These are phyloP conservation scores for Danielozyma ontarioensis DNA, from an alignment of 805 yeast species.

Conservation along the genomic window DNA sequence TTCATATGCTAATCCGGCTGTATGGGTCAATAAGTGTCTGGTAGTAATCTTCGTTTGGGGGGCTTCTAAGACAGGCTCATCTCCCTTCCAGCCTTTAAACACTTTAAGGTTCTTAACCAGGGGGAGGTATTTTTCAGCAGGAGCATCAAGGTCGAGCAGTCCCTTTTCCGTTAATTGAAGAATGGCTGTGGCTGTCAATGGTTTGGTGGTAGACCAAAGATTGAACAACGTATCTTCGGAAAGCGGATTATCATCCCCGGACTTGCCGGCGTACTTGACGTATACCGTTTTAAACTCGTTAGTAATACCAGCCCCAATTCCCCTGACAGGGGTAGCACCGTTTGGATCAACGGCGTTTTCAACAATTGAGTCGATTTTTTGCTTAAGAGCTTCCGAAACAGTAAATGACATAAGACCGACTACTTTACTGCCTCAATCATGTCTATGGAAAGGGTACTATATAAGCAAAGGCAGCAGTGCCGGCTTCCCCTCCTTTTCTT, in stretches of 20 bases:
- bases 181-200: slow-evolving; percentile 20
- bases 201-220: slow-evolving; percentile 28
- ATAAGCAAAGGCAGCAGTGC: too few species aligned
- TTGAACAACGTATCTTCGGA: slow-evolving; percentile 17
- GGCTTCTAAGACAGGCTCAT: slow-evolving; percentile 14
- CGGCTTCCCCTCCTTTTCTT: too few species aligned
- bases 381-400: too few species aligned
- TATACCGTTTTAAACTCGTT: too few species aligned
- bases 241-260: slow-evolving; percentile 8
- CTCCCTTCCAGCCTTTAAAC: slow-evolving; percentile 11
- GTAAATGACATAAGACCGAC: too few species aligned
- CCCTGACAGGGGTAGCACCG: slow-evolving; percentile 1
- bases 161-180: slow-evolving; percentile 31
- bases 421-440: too few species aligned
- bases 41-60: slow-evolving; percentile 26
- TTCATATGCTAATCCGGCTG: slow-evolving; percentile 33
- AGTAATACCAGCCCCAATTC: too few species aligned
- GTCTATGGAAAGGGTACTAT: too few species aligned
- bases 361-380: slow-evolving; percentile 2
- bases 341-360: slow-evolving; percentile 1
- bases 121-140: slow-evolving; percentile 23
- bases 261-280: too few species aligned
- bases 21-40: slow-evolving; percentile 30
- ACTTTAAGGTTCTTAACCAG: slow-evolving; percentile 20
- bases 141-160: slow-evolving; percentile 22